These are phyloP conservation scores for Fomitopsis schrenkii DNA, from an alignment of 1,284 basidiomycete species.

Conservation along the genomic window DNA sequence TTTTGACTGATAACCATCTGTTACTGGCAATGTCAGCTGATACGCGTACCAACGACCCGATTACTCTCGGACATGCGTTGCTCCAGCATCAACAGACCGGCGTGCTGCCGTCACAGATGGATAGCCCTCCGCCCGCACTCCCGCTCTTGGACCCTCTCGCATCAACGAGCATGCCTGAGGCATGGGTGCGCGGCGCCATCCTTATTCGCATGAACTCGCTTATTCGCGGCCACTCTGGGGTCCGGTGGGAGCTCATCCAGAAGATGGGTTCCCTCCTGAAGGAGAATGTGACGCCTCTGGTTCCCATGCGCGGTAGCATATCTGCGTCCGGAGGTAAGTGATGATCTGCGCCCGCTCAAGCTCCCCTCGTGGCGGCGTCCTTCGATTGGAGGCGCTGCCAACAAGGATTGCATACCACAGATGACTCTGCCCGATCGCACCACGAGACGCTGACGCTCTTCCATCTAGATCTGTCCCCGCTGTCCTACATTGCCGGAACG, in stretches of 20 bases:
- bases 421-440: neutral
- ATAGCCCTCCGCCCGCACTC: slow-evolving; percentile 39
- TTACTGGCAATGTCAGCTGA: slow-evolving; percentile 36
- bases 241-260: slow-evolving; percentile 78
- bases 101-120: slow-evolving; percentile 52
- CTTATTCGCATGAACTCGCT: slow-evolving; percentile 85
- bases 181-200: slow-evolving; percentile 89
- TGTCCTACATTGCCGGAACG: slow-evolving; percentile 81
- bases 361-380: neutral
- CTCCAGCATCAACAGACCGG: slow-evolving; percentile 79
- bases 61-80: slow-evolving; percentile 70
- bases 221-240: slow-evolving; percentile 84
- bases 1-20: slow-evolving; percentile 7
- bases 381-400: neutral
- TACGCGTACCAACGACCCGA: slow-evolving; percentile 67
- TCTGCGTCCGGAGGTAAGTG: slow-evolving; percentile 73
- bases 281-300: slow-evolving; percentile 75
- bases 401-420: neutral
- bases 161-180: slow-evolving; percentile 79
- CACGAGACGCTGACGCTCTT: slow-evolving; percentile 1
- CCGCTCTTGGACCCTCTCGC: slow-evolving; percentile 65
- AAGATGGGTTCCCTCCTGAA: slow-evolving; percentile 73
- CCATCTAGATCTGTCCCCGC: slow-evolving; percentile 61
- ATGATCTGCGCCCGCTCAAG: neutral
- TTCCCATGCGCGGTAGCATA: slow-evolving; percentile 82